phyloP scores from a whole-genome alignment of 2,329 filamentous ascomycete genomes.

The Ceratocystis destructans region DNA sequence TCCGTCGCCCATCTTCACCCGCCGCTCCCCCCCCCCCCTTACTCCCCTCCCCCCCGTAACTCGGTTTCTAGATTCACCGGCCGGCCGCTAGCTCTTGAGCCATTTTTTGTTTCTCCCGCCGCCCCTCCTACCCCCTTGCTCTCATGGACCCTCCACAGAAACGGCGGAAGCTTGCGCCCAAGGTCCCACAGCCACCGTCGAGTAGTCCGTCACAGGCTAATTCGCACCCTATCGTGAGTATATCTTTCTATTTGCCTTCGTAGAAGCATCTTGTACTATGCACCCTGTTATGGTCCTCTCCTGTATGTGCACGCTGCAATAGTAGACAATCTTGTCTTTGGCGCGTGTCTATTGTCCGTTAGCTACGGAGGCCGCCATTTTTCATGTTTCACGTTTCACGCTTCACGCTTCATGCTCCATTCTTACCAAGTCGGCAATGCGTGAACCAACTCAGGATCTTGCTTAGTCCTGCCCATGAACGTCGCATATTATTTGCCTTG shows the following conservation, averaged over 20 bases:
- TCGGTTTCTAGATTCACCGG: neutral
- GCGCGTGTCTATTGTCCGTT: too few species aligned
- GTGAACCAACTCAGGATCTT: too few species aligned
- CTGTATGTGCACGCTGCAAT: too few species aligned
- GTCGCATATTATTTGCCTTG: neutral
- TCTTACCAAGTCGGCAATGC: too few species aligned
- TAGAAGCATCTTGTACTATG: neutral
- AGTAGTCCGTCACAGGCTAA: constrained; percentile 16
- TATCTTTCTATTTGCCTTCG: neutral
- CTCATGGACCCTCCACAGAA: constrained; percentile 33
- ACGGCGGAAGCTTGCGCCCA: constrained; percentile 33
- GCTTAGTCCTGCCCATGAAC: too few species aligned
- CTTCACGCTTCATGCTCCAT: too few species aligned
- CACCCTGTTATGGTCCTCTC: too few species aligned
- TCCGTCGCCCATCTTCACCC: neutral
- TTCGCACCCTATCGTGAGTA: constrained; percentile 17
- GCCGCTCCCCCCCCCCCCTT: neutral
- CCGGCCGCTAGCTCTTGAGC: neutral
- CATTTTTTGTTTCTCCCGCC: constrained; percentile 17
- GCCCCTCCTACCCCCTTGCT: constrained; percentile 16
- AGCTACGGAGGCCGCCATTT: too few species aligned
- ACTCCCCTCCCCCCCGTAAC: neutral
- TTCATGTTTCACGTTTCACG: too few species aligned
- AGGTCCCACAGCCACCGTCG: constrained; percentile 21
- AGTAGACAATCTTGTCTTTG: too few species aligned